phyloP scores from a whole-genome alignment of 352 stramenopile genomes.

The Phytopythium kandeliae region DNA sequence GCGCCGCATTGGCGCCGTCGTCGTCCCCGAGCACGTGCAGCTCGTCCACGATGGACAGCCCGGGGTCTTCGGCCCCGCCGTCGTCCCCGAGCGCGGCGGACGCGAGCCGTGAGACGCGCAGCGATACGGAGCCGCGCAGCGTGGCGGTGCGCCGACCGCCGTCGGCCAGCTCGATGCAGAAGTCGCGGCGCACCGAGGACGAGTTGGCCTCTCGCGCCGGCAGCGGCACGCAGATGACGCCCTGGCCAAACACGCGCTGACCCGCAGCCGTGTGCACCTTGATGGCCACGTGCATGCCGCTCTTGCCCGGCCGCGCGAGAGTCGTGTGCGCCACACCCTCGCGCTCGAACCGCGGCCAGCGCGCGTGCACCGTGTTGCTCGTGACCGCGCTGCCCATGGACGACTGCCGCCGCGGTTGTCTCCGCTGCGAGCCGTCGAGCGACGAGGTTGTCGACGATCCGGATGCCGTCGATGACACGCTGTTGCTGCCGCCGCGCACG shows the following conservation, averaged over 20 bases:
- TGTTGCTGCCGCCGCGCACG: conserved; percentile 1
- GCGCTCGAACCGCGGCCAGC: conserved; percentile 41
- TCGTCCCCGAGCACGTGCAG: background rate
- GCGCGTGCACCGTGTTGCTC: conserved; percentile 43
- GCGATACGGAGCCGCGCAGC: conserved; percentile 38
- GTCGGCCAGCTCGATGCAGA: conserved; percentile 46
- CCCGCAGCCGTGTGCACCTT: conserved; percentile 55
- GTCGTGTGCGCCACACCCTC: conserved; percentile 53
- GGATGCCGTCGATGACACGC: background rate
- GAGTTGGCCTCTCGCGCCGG: conserved; percentile 15
- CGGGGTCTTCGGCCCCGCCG: conserved; percentile 11
- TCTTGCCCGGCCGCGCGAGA: conserved; percentile 37
- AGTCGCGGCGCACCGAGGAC: conserved; percentile 12
- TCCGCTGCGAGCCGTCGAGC: conserved; percentile 14
- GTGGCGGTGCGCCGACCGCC: conserved; percentile 52
- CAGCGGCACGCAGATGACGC: conserved; percentile 55
- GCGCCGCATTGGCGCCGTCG: background rate
- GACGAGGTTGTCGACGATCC: background rate
- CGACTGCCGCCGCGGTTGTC: conserved; percentile 1
- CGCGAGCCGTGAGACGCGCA: conserved; percentile 24
- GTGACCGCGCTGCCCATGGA: conserved; percentile 22
- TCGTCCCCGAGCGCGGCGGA: conserved; percentile 16
- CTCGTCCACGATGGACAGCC: conserved; percentile 6
- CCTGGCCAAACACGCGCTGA: conserved; percentile 52
- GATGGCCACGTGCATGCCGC: conserved; percentile 64